These are phyloP conservation scores for Hypomontagnella monticulosa DNA, from an alignment of 495 filamentous ascomycete species.

Conservation along the genomic window DNA sequence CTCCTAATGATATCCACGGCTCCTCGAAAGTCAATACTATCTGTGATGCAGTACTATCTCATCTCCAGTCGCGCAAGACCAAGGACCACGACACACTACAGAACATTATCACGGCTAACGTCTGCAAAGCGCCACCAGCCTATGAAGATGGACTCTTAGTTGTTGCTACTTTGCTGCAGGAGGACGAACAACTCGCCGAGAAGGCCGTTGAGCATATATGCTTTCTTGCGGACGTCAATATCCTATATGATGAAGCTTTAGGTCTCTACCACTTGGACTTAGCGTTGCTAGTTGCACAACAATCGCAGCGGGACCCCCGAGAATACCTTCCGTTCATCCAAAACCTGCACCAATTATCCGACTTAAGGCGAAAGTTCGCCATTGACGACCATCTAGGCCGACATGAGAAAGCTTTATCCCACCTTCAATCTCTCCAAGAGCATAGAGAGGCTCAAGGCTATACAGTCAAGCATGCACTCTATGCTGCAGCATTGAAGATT, in stretches of 20 bases:
- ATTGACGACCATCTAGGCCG: slow-evolving; percentile 89
- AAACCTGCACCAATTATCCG: slow-evolving; percentile 76
- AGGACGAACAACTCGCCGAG: slow-evolving; percentile 75
- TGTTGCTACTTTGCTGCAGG: slow-evolving; percentile 75
- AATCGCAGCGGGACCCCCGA: slow-evolving; percentile 93
- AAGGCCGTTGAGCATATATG: slow-evolving; percentile 94
- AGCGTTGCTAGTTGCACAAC: slow-evolving; percentile 88
- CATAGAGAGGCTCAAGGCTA: slow-evolving; percentile 83
- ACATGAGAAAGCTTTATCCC: slow-evolving; percentile 76
- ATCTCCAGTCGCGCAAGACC: slow-evolving; percentile 68
- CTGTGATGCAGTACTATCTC: slow-evolving; percentile 83
- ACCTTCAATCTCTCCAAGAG: slow-evolving; percentile 70
- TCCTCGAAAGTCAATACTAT: slow-evolving; percentile 82
- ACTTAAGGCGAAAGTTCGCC: slow-evolving; percentile 74
- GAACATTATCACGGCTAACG: slow-evolving; percentile 92
- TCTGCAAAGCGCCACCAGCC: slow-evolving; percentile 91
- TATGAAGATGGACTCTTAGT: slow-evolving; percentile 85
- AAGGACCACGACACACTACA: slow-evolving; percentile 72
- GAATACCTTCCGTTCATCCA: slow-evolving; percentile 97
- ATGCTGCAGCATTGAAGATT: slow-evolving; percentile 77
- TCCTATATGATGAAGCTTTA: slow-evolving; percentile 89
- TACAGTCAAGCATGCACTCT: slow-evolving; percentile 79
- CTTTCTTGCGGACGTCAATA: slow-evolving; percentile 92
- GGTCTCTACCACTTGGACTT: slow-evolving; percentile 93
- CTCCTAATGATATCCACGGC: slow-evolving; percentile 25